phyloP scores from a whole-genome alignment of 805 yeast genomes.

The Jamesozyma jinghongensis region DNA sequence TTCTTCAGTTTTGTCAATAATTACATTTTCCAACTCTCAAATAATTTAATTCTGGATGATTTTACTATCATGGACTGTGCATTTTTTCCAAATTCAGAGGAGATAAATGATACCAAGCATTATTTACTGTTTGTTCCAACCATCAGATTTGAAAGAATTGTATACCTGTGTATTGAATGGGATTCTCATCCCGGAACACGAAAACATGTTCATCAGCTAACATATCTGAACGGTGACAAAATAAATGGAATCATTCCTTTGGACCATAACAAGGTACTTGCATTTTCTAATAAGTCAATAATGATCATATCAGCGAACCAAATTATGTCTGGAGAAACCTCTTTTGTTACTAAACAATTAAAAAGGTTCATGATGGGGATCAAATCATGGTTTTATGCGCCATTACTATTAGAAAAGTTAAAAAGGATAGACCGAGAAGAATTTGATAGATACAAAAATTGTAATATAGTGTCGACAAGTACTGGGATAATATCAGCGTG shows the following conservation, averaged over 20 bases:
- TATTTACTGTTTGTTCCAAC: slow-evolving; percentile 17
- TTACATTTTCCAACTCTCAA: slow-evolving; percentile 15
- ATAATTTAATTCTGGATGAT: slow-evolving; percentile 16
- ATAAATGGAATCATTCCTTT: slow-evolving; percentile 16
- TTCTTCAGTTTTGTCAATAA: slow-evolving; percentile 14
- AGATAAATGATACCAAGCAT: slow-evolving; percentile 3
- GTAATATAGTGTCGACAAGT: slow-evolving; percentile 17
- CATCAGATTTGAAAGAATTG: slow-evolving; percentile 13
- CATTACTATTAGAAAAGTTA: slow-evolving; percentile 13
- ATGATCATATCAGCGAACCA: slow-evolving; percentile 22
- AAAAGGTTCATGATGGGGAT: slow-evolving; percentile 11
- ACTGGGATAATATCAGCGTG: slow-evolving; percentile 21
- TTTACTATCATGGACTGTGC: slow-evolving; percentile 12
- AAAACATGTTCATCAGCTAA: slow-evolving; percentile 22
- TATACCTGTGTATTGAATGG: slow-evolving; percentile 24
- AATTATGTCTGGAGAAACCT: slow-evolving; percentile 25
- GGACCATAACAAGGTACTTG: slow-evolving; percentile 12
- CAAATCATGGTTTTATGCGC: slow-evolving; percentile 16
- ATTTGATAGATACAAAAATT: slow-evolving; percentile 9
- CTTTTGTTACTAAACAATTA: slow-evolving; percentile 7
- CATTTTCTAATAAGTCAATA: slow-evolving; percentile 9
- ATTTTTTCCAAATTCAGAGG: slow-evolving; percentile 4
- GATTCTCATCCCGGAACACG: slow-evolving; percentile 8
- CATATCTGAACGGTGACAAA: slow-evolving; percentile 13
- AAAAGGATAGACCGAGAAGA: slow-evolving; percentile 2